These are phyloP conservation scores for Leccinum pachyderme DNA, from an alignment of 1,284 basidiomycete species.

Conservation along the genomic window DNA sequence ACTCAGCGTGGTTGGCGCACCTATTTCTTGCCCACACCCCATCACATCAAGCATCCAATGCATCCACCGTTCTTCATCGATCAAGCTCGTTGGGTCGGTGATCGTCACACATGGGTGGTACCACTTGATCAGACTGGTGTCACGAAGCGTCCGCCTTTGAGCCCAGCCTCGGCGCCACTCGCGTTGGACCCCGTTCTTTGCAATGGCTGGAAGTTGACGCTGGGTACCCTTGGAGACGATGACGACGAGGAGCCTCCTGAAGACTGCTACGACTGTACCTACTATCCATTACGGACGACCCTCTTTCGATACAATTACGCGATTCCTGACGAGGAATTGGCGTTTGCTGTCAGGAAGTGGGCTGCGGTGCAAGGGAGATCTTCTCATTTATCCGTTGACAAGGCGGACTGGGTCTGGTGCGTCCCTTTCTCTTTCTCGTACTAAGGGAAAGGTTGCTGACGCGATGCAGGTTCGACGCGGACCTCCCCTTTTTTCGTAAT, in stretches of 20 bases:
- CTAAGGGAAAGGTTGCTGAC: neutral
- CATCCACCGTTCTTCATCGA: conserved; percentile 13
- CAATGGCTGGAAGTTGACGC: conserved; percentile 25
- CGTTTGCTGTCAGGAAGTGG: conserved; percentile 9
- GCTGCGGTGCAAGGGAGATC: conserved; percentile 10
- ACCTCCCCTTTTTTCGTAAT: conserved; percentile 12
- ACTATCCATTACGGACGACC: conserved; percentile 11
- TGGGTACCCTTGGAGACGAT: no score
- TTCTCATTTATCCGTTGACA: conserved; percentile 1
- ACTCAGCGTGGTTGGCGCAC: conserved; percentile 29
- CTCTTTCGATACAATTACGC: conserved; percentile 28
- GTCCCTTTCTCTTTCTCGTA: neutral
- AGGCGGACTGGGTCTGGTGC: conserved; percentile 24
- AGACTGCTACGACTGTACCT: neutral
- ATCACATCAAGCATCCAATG: neutral
- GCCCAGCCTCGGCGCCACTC: conserved; percentile 15
- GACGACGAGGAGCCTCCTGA: no score
- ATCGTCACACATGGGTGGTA: conserved; percentile 29
- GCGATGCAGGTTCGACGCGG: conserved; percentile 22
- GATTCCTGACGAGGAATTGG: conserved; percentile 11
- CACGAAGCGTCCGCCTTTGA: conserved; percentile 15
- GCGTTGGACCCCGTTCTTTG: conserved; percentile 24
- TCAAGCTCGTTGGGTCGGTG: conserved; percentile 27
- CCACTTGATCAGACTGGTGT: conserved; percentile 27
- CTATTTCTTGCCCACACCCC: conserved; percentile 9